Conservation (phyloP, 177 flowering plant species). For the Vitis hybrid region DNA sequence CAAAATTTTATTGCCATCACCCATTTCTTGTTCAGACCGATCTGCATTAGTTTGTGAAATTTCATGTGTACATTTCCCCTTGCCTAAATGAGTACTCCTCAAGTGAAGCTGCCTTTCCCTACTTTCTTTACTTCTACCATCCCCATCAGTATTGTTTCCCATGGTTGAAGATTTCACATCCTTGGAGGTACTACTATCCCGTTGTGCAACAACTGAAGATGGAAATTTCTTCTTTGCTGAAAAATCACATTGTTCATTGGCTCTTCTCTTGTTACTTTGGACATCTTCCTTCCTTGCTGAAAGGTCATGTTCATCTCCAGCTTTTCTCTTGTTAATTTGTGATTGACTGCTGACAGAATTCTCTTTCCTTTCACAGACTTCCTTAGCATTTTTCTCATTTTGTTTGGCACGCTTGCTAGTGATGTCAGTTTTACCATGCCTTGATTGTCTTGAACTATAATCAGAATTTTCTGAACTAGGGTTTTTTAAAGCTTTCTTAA, state of each 20-base stretch:
- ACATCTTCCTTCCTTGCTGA: conserved; percentile 8
- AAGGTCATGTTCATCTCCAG: conserved; percentile 9
- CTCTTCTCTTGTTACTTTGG: conserved; percentile 6
- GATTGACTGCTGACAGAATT: conserved; percentile 8
- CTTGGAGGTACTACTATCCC: conserved; percentile 12
- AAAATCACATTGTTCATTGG: conserved; percentile 7
- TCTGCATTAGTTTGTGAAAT: conserved; percentile 15
- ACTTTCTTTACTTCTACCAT: conserved; percentile 19
- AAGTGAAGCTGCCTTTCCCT: conserved; percentile 12
- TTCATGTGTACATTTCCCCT: conserved; percentile 15
- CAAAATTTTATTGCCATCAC: conserved; percentile 13
- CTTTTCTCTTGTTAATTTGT: conserved; percentile 6
- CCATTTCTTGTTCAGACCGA: conserved; percentile 8
- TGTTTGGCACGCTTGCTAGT: conserved; percentile 8
- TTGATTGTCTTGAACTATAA: conserved; percentile 16
- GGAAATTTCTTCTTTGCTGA: conserved; percentile 13
- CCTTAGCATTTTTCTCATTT: conserved; percentile 15
- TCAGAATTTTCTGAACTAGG: conserved; percentile 7
- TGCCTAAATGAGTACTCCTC: conserved; percentile 7
- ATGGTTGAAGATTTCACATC: conserved; percentile 14
- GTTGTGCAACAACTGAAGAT: conserved; percentile 14
- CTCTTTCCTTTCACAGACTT: conserved; percentile 19
- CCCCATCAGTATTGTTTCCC: conserved; percentile 10
- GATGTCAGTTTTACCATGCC: conserved; percentile 24
- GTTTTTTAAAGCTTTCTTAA: conserved; percentile 25